Evolutionary conservation across 306 rosid species (phyloP).

Genomic region (Adenanthera pavonina): DNA sequence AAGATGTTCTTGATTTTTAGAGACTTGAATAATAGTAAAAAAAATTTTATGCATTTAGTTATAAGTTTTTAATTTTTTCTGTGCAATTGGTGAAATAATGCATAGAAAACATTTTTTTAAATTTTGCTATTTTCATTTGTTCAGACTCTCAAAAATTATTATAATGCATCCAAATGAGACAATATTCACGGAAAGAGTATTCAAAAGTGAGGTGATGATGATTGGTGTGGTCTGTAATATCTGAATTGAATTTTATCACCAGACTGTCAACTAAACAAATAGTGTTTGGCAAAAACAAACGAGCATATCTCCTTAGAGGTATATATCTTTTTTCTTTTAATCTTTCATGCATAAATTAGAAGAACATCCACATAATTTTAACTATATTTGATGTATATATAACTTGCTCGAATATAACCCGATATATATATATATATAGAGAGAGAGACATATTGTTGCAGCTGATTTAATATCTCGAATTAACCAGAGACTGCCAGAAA

Average conservation of each 20-base stretch:
- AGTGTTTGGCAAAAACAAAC: neutral
- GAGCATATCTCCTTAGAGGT: neutral
- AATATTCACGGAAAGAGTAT: too few species aligned
- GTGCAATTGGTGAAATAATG: too few species aligned
- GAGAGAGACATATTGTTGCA: neutral
- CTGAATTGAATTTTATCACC: neutral
- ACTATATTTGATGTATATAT: neutral
- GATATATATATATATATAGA: too few species aligned
- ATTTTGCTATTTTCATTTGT: too few species aligned
- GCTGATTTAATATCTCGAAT: neutral
- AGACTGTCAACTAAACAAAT: neutral
- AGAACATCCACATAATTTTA: neutral
- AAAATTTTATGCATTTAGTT: too few species aligned
- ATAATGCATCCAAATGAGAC: too few species aligned
- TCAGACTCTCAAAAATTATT: too few species aligned
- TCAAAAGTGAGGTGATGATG: neutral
- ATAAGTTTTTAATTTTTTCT: too few species aligned
- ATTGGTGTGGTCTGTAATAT: neutral
- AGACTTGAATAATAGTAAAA: too few species aligned
- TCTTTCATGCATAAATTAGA: constrained; percentile 10
- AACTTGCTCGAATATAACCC: neutral
- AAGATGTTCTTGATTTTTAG: too few species aligned
- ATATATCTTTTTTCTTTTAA: neutral
- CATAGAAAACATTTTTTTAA: too few species aligned
- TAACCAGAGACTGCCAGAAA: neutral